Evolutionary conservation across 2,329 filamentous ascomycete species (phyloP), one percentile per base, ranked within the genome.

Genomic region (Chaetomiaceae sp.): DNA sequence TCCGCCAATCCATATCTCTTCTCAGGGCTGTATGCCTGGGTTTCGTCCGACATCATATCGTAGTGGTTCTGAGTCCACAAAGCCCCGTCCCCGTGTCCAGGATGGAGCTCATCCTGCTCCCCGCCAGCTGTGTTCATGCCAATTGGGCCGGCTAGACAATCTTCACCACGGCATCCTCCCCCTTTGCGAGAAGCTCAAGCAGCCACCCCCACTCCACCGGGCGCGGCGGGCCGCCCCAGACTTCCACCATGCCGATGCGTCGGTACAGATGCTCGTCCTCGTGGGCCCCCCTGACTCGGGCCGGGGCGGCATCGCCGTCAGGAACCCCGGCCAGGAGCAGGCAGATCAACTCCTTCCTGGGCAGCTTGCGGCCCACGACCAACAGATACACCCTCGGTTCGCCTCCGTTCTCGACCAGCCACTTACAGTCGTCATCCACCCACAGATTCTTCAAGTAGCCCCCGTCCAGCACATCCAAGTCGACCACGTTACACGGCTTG

Each of bases 401-500:
- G 15, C 19, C 9, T 1, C 39, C 48, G 4, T 48, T 47, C n/a
- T 23, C 11, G 6, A 52, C 23, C 22, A 57, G 5, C 6, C 45
- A n/a, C 38, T 19, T 14, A 14, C 51, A 56, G 27, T 56, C 43
- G 17, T 56, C 53, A 22, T 59, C 56, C 9, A 40, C 43, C 51
- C 45, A 49, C 19, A 57, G 36, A 42, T 57, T 59, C 33, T 47
- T 49, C 46, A 55, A 3, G 31, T 55, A 33, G 1, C 47, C 47
- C 4, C 53, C 50, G 3, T 49, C 40, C 25, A 59, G 4, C 9
- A 59, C 19, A 38, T 57, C 57, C 45, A 59, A 15, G 14, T 51
- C 42, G n/a, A 48, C 27, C 42, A 45, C 11, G 9, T 56, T 45
- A 46, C 50, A 56, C 47, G 54, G 47, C 48, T 53, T 15, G 5